A percentile compares a stretch with the other conserved stretches of the same genome.
These are phyloP conservation scores for Lyophyllum atratum DNA, from an alignment of 768 basidiomycete species.

Conservation along the genomic window DNA sequence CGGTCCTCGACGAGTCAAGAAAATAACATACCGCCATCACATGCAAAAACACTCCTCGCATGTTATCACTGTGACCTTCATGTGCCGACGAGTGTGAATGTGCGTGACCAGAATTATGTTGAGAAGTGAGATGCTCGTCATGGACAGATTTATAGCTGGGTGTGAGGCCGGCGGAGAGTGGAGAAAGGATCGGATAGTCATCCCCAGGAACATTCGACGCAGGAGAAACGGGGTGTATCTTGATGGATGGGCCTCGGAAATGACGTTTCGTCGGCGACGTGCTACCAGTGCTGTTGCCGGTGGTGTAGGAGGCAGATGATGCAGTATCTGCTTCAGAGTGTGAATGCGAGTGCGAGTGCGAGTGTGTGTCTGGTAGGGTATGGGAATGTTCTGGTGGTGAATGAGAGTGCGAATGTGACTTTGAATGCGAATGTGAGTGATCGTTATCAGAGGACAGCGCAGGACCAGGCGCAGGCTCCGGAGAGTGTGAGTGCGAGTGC, in stretches of 20 bases:
- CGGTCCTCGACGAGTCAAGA: background rate
- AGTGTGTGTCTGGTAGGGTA: slow-evolving; percentile 21
- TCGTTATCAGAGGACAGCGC: background rate
- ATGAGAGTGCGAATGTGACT: slow-evolving; percentile 27
- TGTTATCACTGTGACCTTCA: slow-evolving; percentile 95
- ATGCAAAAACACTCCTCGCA: slow-evolving; percentile 98
- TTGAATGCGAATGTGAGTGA: slow-evolving; percentile 22
- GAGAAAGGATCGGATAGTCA: slow-evolving; percentile 15
- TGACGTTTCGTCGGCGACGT: slow-evolving; percentile 33
- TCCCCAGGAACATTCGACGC: slow-evolving; percentile 8
- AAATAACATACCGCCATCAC: slow-evolving; percentile 80
- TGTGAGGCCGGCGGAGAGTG: slow-evolving; percentile 43
- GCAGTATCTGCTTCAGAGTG: slow-evolving; percentile 8
- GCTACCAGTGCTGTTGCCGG: slow-evolving; percentile 9
- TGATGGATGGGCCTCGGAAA: slow-evolving; percentile 42
- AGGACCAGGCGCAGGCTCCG: slow-evolving; percentile 4
- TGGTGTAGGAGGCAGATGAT: slow-evolving; percentile 13
- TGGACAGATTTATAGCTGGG: slow-evolving; percentile 60
- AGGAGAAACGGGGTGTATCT: slow-evolving; percentile 27
- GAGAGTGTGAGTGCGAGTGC: slow-evolving; percentile 17
- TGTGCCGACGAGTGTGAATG: slow-evolving; percentile 57
- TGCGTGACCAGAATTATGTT: slow-evolving; percentile 41
- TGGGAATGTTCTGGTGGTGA: slow-evolving; percentile 23
- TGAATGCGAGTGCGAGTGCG: slow-evolving; percentile 32
- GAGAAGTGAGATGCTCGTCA: slow-evolving; percentile 51